Evolutionary conservation across 148 eudicot genomes (phyloP), one percentile per base, ranked within the genome.

Genomic region (Rhododendron vialii): DNA sequence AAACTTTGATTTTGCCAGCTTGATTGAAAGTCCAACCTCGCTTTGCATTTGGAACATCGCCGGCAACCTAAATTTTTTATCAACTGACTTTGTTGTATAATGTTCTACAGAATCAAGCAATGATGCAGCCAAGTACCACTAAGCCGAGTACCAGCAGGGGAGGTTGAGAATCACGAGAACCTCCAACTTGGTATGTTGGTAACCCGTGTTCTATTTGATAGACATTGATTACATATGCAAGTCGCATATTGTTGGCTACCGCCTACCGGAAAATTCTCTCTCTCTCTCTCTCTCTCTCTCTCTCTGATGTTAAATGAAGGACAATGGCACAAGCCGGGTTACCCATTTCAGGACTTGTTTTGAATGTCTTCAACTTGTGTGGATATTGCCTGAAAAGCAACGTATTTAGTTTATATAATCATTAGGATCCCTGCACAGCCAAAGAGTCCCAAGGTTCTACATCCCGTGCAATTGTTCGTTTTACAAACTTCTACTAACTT

Each of bases 61-160:
- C 13, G n/a, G n/a, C 71, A 63, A 63, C 11, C 11, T 24, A 0
- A 24, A 63, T 0, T 24, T 6, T 63, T 63, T 24, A 63, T 63
- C 28, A 24, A 63, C 71, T 63, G 71, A 63, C 12, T 28, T 28
- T 28, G 36, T 28, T 26, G 17, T 3, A 28, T 28, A 69, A 69
- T 69, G 35, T 69, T 69, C 35, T 2, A 51, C 85, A 88, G 93
- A 92, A 83, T 71, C 93, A 87, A 77, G 86, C 80, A 50, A 87
- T 53, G 86, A 71, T 69, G 81, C 91, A 87, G 83, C 86, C 90
- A 61, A 86, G 76, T 78, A 59, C 61, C 55, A 88, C 71, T 78
- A 90, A 83, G 83, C 90, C 89, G 26, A 83, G 91, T 80, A 81
- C 80, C 82, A 86, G 85, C 79, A 89, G 65, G 78, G 90, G 90